phyloP scores from a whole-genome alignment of 192 early-diverging fungal species.

The Coemansia sp. region DNA sequence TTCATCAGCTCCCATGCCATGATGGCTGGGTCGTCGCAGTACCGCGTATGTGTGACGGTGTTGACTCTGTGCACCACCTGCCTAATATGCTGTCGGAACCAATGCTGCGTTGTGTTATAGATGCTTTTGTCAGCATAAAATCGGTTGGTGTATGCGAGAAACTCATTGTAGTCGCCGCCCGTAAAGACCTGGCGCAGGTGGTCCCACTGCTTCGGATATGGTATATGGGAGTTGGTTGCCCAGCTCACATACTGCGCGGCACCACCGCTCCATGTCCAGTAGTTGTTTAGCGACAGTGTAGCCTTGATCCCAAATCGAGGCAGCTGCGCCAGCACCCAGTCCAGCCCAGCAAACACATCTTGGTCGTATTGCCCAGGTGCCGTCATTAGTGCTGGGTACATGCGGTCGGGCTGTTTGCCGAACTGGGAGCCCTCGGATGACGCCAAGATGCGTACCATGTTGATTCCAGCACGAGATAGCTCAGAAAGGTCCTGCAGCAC shows the following conservation, averaged over 20 bases:
- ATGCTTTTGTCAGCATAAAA: conserved; percentile 49
- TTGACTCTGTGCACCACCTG: conserved; percentile 52
- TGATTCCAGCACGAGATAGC: conserved; percentile 53
- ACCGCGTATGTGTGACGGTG: conserved; percentile 49
- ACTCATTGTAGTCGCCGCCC: conserved; percentile 40
- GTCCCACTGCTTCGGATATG: conserved; percentile 57
- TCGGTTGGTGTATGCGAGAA: conserved; percentile 48
- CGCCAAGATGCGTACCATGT: conserved; percentile 65
- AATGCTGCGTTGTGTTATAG: conserved; percentile 15
- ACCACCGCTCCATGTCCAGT: conserved; percentile 74
- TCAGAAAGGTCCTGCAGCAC: conserved; percentile 55
- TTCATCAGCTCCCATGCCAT: conserved; percentile 72
- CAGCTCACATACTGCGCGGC: conserved; percentile 63
- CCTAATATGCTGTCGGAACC: conserved; percentile 53
- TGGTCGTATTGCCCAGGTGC: conserved; percentile 57
- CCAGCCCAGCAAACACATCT: conserved; percentile 59
- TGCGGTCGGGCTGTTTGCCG: conserved; percentile 55
- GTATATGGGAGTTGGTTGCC: conserved; percentile 55
- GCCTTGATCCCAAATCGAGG: conserved; percentile 58
- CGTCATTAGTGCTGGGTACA: conserved; percentile 59
- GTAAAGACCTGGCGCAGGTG: conserved; percentile 16
- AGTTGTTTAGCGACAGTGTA: conserved; percentile 58
- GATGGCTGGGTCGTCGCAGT: conserved; percentile 59
- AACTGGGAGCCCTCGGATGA: conserved; percentile 58
- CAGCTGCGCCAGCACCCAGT: conserved; percentile 61